phyloP scores from a whole-genome alignment of 805 yeast species.

The Candida ovalis region DNA sequence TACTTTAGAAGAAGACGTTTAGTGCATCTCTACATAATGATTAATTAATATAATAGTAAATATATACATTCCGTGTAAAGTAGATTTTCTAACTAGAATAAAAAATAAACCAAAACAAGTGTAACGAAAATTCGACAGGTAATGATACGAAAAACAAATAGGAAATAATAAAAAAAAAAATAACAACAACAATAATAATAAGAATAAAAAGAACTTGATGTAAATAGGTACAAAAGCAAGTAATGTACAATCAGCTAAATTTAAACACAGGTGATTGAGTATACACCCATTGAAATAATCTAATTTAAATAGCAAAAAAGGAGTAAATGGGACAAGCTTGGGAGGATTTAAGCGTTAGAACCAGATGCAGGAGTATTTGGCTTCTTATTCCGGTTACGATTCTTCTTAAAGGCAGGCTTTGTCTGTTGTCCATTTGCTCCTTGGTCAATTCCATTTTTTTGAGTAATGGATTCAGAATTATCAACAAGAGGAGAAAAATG shows the following conservation, averaged over 20 bases:
- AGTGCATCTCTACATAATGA: background rate
- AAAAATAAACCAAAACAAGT: background rate
- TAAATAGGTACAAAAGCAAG: background rate
- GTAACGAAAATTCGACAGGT: too few relatives aligned
- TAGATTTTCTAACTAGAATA: background rate
- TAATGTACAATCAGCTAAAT: background rate
- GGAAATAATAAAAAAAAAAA: background rate
- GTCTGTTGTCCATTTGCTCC: background rate
- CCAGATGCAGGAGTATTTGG: background rate
- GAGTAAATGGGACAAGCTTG: background rate
- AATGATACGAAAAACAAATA: background rate
- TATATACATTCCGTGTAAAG: background rate
- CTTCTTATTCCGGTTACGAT: background rate
- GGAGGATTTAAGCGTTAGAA: background rate
- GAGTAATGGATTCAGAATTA: too few relatives aligned
- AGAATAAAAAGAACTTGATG: background rate
- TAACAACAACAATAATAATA: background rate
- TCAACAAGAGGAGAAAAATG: too few relatives aligned
- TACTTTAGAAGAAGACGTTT: slow-evolving; percentile 39
- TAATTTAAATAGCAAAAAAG: background rate
- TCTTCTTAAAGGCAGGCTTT: background rate
- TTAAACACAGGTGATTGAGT: background rate
- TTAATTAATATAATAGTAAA: background rate
- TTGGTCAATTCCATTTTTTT: too few relatives aligned
- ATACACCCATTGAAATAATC: background rate